phyloP scores from a whole-genome alignment of 768 basidiomycete genomes.

The Suillus luteus region DNA sequence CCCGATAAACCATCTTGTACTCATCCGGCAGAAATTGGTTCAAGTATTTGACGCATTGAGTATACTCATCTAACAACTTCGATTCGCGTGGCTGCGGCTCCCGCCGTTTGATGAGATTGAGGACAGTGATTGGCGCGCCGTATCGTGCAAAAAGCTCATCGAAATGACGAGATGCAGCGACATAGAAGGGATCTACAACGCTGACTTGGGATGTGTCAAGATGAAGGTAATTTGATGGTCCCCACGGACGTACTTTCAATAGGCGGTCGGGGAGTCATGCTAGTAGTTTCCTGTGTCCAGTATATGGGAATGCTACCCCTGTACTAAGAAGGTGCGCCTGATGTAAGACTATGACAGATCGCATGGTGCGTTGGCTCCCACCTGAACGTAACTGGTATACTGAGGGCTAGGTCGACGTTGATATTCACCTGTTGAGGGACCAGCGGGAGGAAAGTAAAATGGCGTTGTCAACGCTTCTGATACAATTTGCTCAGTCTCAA shows the following conservation, averaged over 20 bases:
- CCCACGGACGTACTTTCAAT: constrained; percentile 76
- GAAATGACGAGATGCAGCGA: constrained; percentile 91
- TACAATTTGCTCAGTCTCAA: constrained; percentile 98
- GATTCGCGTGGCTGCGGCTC: constrained; percentile 82
- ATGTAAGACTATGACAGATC: constrained; percentile 5
- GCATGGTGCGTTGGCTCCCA: constrained; percentile 23
- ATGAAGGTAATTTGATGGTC: constrained; percentile 5
- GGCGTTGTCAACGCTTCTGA: constrained; percentile 87
- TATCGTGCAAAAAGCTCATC: constrained; percentile 89
- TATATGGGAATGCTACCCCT: constrained; percentile 94
- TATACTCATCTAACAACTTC: constrained; percentile 88
- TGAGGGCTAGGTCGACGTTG: constrained; percentile 72
- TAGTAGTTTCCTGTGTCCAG: constrained; percentile 93
- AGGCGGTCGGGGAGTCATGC: constrained; percentile 90
- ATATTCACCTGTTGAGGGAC: constrained; percentile 34
- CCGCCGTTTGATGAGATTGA: constrained; percentile 92
- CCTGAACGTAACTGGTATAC: constrained; percentile 95
- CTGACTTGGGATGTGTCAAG: constrained; percentile 57
- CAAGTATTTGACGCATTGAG: constrained; percentile 87
- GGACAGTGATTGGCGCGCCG: constrained; percentile 84
- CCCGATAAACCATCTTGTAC: constrained; percentile 87
- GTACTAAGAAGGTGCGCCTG: constrained; percentile 50
- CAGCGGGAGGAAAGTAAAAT: constrained; percentile 71
- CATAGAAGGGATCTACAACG: constrained; percentile 93
- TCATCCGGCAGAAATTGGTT: constrained; percentile 91